phyloP scores from a whole-genome alignment of 352 stramenopile genomes.

The Phytophthora cajani region DNA sequence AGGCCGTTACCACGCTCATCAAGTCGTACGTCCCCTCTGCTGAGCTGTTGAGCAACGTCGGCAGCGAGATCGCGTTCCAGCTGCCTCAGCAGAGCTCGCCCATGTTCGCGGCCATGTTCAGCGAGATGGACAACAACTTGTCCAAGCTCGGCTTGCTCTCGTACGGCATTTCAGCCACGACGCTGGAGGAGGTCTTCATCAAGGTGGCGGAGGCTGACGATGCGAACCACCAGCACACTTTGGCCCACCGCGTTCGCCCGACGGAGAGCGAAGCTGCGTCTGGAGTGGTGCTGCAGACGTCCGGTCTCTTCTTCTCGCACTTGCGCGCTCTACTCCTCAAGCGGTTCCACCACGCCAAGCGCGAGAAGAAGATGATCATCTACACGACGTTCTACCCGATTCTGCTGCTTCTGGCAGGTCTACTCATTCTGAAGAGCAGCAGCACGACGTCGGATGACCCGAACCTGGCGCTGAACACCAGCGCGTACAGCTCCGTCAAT shows the following conservation, averaged over 20 bases:
- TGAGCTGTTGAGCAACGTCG: slow-evolving; percentile 58
- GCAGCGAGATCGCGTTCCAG: slow-evolving; percentile 64
- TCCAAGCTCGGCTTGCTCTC: slow-evolving; percentile 42
- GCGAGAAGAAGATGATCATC: slow-evolving; percentile 29
- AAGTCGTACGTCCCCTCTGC: slow-evolving; percentile 41
- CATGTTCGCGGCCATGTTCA: slow-evolving; percentile 61
- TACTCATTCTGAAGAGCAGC: slow-evolving; percentile 32
- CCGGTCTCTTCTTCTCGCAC: slow-evolving; percentile 30
- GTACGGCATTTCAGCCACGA: slow-evolving; percentile 84
- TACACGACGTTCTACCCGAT: slow-evolving; percentile 31
- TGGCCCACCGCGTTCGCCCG: slow-evolving; percentile 40
- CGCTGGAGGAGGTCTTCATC: slow-evolving; percentile 84
- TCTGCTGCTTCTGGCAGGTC: slow-evolving; percentile 28
- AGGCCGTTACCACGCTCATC: slow-evolving; percentile 42
- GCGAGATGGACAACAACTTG: slow-evolving; percentile 50
- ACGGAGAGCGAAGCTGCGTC: slow-evolving; percentile 20
- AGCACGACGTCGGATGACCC: slow-evolving; percentile 32
- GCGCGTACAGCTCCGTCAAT: slow-evolving; percentile 18
- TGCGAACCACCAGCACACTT: slow-evolving; percentile 56
- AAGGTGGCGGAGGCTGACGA: slow-evolving; percentile 62
- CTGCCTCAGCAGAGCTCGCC: slow-evolving; percentile 54
- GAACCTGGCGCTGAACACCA: slow-evolving; percentile 28
- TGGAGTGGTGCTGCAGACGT: slow-evolving; percentile 17
- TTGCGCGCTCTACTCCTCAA: slow-evolving; percentile 31
- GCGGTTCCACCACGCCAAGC: slow-evolving; percentile 25